Base-by-base conservation (phyloP, 2,329 filamentous ascomycete species). In the Trichophyton rubrum region DNA sequence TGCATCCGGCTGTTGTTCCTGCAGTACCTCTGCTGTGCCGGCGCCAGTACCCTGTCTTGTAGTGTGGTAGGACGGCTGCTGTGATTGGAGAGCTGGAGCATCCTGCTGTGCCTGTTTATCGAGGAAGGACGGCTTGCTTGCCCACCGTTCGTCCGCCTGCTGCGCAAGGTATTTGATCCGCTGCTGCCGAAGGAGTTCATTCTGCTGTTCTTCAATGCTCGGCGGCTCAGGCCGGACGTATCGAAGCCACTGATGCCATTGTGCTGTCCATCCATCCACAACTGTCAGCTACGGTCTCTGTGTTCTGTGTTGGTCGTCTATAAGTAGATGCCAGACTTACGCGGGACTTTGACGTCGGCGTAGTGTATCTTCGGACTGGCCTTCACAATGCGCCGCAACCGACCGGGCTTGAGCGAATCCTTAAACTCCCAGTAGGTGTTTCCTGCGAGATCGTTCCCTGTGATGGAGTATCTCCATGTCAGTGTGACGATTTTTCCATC, bases 361-460 rank as follows among this genome's bases (percentile, higher is more conserved):
- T 79, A 79, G 67, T 85, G 81, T 7, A 77, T 79, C 63, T 74
- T 73, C 6, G 74, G 74, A 47, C 74, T 74, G 65, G 80, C 81
- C 65, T 81, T 78, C 61, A 85, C 82, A 17, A 85, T 85, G 33
- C 84, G 77, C 41, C 84, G 78, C 63, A 77, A 75, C 49, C 82
- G 78, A 45, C 75, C 72, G 43, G 79, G 70, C 64, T 82, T 81
- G 60, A 82, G 63, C 17, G 75, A 72, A 67, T 85, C 82, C 67
- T 81, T 82, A 71, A 86, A 85, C 67, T 85, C 83, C 83, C 83
- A 86, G 70, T 80, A 86, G 8, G 83, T 85, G 71, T 86, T 86
- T 63, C 83, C 83, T 20, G 77, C 70, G 56, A 86, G 76, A 70
- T 86, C 83, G 65, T 78, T 76, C 68, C 83, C 83, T 84, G 67